Base-by-base conservation (phyloP, 169 alveolate species). In the Eimeria maxima region DNA sequence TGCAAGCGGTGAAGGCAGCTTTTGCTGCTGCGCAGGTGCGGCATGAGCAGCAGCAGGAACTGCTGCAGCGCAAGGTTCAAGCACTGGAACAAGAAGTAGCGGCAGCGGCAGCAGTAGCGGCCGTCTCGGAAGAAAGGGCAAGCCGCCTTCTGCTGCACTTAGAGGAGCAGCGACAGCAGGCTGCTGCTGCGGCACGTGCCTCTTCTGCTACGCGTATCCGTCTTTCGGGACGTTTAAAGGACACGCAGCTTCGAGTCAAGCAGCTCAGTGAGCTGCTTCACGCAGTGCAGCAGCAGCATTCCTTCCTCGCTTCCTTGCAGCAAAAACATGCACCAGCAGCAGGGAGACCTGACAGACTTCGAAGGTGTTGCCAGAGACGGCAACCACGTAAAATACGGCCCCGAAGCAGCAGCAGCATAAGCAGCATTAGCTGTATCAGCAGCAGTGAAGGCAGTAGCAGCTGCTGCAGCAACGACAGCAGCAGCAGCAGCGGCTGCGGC, bases 161-260 rank as follows among this genome's bases (percentile, higher is more conserved):
- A 50, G 90, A 81, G 55, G 90, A 81, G 73, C 90, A 81, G 73
- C 90, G n/a, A 73, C 90, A 81, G 55, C 90, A 45, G n/a, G 53
- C 55, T 47, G 90, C 90, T 53, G 90, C 90, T 81, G 90, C 90
- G 20, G 90, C 47, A 18, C 90, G 90, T 27, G 24, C 67, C 50
- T 69, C 90, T n/a, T 69, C 71, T 3, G 47, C 90, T 5, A 16
- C 29, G 20, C 44, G 50, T 81, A 42, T 53, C 45, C 18, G n/a
- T 20, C 90, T 81, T 14, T 81, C 71, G 45, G 53, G 90, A 24
- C 90, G 55, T 10, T 38, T 81, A 1, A 14, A 81, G 90, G 90
- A 57, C 47, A 29, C 90, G 22, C 24, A 11, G 73, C 47, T 11
- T 3, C 90, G 73, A 4, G 33, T 22, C 50, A 16, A 81, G 55